Conservation (phyloP, 1,139 yeast species). For the Candida sojae region DNA sequence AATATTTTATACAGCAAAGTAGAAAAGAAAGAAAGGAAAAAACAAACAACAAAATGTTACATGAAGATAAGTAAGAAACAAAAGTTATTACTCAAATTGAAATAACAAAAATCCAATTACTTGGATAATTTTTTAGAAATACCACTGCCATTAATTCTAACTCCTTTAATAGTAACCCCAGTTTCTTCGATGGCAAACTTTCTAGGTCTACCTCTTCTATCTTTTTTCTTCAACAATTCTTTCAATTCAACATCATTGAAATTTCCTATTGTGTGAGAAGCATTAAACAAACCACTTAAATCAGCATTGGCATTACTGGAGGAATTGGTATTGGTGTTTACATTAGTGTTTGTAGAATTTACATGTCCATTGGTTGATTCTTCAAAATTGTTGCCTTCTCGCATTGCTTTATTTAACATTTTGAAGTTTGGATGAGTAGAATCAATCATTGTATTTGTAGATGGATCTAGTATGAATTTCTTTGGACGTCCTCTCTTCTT, state of each 20-base stretch:
- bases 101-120: neutral
- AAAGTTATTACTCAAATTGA: too few species aligned
- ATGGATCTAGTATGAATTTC: slow-evolving; percentile 43
- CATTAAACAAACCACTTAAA: slow-evolving; percentile 21
- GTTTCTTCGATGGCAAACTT: slow-evolving; percentile 52
- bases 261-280: slow-evolving; percentile 30
- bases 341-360: slow-evolving; percentile 2
- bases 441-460: slow-evolving; percentile 44
- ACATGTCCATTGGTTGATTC: neutral
- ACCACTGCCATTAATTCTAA: slow-evolving; percentile 41
- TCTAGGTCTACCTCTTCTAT: slow-evolving; percentile 52
- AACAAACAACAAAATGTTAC: neutral
- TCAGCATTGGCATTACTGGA: neutral
- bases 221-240: slow-evolving; percentile 42
- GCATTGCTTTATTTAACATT: slow-evolving; percentile 37
- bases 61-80: neutral
- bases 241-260: slow-evolving; percentile 41
- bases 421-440: slow-evolving; percentile 47
- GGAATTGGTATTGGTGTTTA: slow-evolving; percentile 4
- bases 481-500: slow-evolving; percentile 49
- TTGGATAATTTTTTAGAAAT: slow-evolving; percentile 10
- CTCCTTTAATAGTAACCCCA: slow-evolving; percentile 50
- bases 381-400: slow-evolving; percentile 18
- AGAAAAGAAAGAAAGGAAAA: neutral
- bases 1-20: neutral